phyloP scores from a whole-genome alignment of 192 early-diverging fungal genomes.

The Coemansia sp. region DNA sequence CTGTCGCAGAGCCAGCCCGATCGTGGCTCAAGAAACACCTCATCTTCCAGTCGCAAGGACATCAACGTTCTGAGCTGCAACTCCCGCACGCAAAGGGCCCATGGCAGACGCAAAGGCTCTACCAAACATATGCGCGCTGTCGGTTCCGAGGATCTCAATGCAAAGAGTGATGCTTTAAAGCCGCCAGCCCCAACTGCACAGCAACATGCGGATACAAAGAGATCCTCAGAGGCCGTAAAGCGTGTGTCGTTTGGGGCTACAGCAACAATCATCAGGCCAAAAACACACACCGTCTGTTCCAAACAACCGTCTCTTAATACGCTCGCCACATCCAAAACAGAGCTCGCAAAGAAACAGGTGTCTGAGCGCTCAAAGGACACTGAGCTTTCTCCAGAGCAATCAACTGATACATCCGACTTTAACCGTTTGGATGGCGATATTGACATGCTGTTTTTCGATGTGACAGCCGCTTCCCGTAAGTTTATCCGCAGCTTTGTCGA shows the following conservation, averaged over 20 bases:
- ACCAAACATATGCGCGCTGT: background rate
- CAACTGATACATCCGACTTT: slow-evolving; percentile 26
- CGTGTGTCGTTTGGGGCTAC: background rate
- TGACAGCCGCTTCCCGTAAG: slow-evolving; percentile 24
- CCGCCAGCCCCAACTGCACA: background rate
- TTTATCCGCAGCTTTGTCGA: slow-evolving; percentile 42
- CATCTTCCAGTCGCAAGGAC: slow-evolving; percentile 9
- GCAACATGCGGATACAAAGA: background rate
- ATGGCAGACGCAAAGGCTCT: background rate
- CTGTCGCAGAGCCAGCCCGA: background rate
- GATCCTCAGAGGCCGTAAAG: background rate
- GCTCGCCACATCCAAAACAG: background rate
- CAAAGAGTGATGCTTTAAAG: background rate
- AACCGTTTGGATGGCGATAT: slow-evolving; percentile 43
- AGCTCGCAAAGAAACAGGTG: background rate
- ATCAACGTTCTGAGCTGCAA: slow-evolving; percentile 22
- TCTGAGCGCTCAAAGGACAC: slow-evolving; percentile 3
- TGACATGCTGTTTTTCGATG: slow-evolving; percentile 36
- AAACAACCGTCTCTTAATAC: background rate
- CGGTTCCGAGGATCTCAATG: background rate
- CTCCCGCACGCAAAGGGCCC: slow-evolving; percentile 7
- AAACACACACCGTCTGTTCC: background rate
- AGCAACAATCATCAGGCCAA: background rate
- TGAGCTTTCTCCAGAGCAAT: slow-evolving; percentile 35
- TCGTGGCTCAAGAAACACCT: background rate